A percentile compares a stretch with the other conserved stretches of the same genome.
Conservation (phyloP, 1,139 yeast species). For the Saccharomycopsis crataegensis region DNA sequence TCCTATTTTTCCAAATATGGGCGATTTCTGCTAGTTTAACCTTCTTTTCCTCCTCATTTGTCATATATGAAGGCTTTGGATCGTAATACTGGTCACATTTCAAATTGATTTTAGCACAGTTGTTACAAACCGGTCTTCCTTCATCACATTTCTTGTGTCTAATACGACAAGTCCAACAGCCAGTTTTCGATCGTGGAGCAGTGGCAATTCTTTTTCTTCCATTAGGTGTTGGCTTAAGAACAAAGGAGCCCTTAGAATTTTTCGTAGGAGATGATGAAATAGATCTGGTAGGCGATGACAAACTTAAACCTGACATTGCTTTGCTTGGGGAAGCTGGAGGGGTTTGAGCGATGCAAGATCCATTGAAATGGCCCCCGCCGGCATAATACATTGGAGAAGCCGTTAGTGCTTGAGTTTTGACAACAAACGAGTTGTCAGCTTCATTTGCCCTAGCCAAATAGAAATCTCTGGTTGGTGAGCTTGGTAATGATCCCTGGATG, state of each 20-base stretch:
- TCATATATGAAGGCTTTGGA: constrained; percentile 53
- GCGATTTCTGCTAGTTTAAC: constrained; percentile 43
- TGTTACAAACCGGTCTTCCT: constrained; percentile 23
- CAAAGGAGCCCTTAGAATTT: constrained; percentile 6
- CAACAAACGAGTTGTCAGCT: constrained; percentile 12
- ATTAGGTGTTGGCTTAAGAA: constrained; percentile 18
- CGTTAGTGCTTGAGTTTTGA: constrained; percentile 5
- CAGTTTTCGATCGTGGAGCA: constrained; percentile 30
- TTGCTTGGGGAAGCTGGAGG: constrained; percentile 20
- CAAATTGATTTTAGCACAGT: constrained; percentile 31
- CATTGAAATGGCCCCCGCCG: background rate
- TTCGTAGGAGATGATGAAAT: constrained; percentile 2
- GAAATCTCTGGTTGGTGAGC: constrained; percentile 13
- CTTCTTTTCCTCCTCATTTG: constrained; percentile 33
- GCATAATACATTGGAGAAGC: constrained; percentile 2
- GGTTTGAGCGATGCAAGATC: constrained; percentile 1
- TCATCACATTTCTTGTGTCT: constrained; percentile 33
- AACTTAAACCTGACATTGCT: constrained; percentile 11
- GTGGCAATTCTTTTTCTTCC: constrained; percentile 21
- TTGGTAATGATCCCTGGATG: constrained; percentile 1
- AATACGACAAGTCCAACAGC: constrained; percentile 48
- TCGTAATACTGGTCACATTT: constrained; percentile 44
- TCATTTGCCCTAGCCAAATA: constrained; percentile 9
- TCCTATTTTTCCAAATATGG: constrained; percentile 18
- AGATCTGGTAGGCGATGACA: constrained; percentile 10